Evolutionary conservation across 495 filamentous ascomycete species (phyloP).

Genomic region (Copromyces sp.): DNA sequence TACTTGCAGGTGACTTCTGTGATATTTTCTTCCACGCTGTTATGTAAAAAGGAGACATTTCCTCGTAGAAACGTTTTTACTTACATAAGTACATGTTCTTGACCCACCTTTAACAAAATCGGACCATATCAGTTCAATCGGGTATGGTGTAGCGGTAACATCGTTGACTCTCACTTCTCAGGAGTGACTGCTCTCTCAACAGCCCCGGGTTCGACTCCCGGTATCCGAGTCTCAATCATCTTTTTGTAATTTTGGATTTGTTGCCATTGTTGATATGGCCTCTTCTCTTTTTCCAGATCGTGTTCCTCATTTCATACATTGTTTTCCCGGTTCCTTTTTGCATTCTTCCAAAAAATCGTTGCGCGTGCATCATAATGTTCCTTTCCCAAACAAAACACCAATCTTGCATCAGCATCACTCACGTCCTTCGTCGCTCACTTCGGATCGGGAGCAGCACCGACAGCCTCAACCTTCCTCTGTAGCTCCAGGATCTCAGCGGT

Average conservation of each 20-base stretch:
- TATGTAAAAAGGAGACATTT: no score
- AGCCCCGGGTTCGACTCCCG: not conserved
- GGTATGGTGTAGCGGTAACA: not conserved
- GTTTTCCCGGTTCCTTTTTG: not conserved
- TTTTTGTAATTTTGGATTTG: not conserved
- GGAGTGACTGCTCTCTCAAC: no score
- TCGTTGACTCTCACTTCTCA: not conserved
- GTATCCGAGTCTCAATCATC: not conserved
- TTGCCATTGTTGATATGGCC: not conserved
- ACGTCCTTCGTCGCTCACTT: not conserved
- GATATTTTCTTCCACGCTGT: not conserved
- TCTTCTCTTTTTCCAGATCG: no score
- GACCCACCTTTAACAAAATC: not conserved
- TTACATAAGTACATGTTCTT: fast-evolving
- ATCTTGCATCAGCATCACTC: not conserved
- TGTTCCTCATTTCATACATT: not conserved
- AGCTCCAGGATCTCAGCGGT: slow-evolving; percentile 12
- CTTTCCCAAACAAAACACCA: not conserved
- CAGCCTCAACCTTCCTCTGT: slow-evolving; percentile 13
- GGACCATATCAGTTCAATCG: not conserved
- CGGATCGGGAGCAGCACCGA: not conserved
- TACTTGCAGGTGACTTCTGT: not conserved
- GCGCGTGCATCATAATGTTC: no score
- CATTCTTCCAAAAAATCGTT: not conserved
- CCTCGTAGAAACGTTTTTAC: no score